phyloP scores from a whole-genome alignment of 192 early-diverging fungal species.

The Coemansia umbellata region DNA sequence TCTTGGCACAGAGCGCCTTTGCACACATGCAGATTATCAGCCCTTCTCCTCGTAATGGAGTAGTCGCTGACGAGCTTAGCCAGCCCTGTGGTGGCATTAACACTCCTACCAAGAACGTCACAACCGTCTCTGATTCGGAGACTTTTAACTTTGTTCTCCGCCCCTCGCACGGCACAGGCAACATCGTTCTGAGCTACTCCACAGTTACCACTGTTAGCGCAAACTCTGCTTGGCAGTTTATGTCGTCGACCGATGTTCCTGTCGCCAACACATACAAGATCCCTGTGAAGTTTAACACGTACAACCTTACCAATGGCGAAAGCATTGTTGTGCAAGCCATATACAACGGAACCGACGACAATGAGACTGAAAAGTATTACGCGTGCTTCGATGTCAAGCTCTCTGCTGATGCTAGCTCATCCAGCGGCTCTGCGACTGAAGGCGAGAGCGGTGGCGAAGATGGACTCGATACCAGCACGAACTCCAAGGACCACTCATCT shows the following conservation, averaged over 20 bases:
- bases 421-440: background rate
- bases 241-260: conserved; percentile 18
- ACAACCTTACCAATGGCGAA: conserved; percentile 38
- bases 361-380: conserved; percentile 32
- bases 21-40: conserved; percentile 37
- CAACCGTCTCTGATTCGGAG: conserved; percentile 32
- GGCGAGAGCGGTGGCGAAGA: conserved; percentile 1
- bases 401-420: conserved; percentile 4
- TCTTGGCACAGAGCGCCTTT: conserved; percentile 27
- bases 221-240: conserved; percentile 9
- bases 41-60: conserved; percentile 38
- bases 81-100: conserved; percentile 42
- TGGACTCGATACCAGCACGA: background rate
- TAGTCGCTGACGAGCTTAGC: conserved; percentile 26
- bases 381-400: conserved; percentile 50
- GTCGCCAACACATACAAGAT: conserved; percentile 26
- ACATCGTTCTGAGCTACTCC: conserved; percentile 50
- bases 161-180: conserved; percentile 34
- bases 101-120: conserved; percentile 31
- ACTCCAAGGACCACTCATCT: conserved; percentile 2
- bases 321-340: conserved; percentile 46
- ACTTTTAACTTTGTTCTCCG: conserved; percentile 23
- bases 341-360: conserved; percentile 38
- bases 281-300: conserved; percentile 28
- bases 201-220: conserved; percentile 36